A percentile compares a stretch with the other conserved stretches of the same genome.
Conservation (phyloP, 495 filamentous ascomycete species). For the Letharia columbiana region DNA sequence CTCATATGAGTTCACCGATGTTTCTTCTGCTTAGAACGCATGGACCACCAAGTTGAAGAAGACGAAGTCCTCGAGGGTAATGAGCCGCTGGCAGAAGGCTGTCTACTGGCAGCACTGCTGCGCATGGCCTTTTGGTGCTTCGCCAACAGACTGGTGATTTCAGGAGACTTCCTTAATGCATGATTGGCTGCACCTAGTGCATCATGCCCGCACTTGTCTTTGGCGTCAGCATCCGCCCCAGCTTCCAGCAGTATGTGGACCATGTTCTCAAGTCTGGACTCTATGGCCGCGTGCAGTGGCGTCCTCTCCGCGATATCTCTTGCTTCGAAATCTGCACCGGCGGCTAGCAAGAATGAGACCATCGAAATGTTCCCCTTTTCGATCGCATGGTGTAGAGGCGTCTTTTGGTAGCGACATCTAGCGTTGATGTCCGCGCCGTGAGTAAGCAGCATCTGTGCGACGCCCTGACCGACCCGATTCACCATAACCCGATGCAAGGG, state of each 20-base stretch:
- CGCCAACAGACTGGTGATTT: constrained; percentile 20
- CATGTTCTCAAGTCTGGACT: constrained; percentile 19
- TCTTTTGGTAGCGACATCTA: constrained; percentile 13
- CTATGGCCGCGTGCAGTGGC: constrained; percentile 24
- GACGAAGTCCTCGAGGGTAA: constrained; percentile 5
- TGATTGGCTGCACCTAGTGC: constrained; percentile 17
- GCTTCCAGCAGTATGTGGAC: constrained; percentile 20
- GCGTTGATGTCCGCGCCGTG: constrained; percentile 18
- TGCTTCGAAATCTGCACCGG: constrained; percentile 19
- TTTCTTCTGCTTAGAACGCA: constrained; percentile 1
- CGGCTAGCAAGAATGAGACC: constrained; percentile 18
- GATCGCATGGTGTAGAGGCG: constrained; percentile 24
- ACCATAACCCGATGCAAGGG: constrained; percentile 21
- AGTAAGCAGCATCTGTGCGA: constrained; percentile 13
- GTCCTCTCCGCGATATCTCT: constrained; percentile 21
- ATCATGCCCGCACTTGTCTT: constrained; percentile 17
- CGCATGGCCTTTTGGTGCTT: constrained; percentile 12
- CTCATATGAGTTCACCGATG: not conserved
- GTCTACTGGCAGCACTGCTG: not conserved
- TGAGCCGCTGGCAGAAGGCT: not conserved
- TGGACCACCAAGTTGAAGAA: constrained; percentile 8
- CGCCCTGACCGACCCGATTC: constrained; percentile 2
- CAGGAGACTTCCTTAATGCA: constrained; percentile 19
- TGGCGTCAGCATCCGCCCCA: constrained; percentile 20
- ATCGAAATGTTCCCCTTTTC: constrained; percentile 18